Evolutionary conservation across 331 rosid species (phyloP).

Genomic region (Dryas integrifolia): DNA sequence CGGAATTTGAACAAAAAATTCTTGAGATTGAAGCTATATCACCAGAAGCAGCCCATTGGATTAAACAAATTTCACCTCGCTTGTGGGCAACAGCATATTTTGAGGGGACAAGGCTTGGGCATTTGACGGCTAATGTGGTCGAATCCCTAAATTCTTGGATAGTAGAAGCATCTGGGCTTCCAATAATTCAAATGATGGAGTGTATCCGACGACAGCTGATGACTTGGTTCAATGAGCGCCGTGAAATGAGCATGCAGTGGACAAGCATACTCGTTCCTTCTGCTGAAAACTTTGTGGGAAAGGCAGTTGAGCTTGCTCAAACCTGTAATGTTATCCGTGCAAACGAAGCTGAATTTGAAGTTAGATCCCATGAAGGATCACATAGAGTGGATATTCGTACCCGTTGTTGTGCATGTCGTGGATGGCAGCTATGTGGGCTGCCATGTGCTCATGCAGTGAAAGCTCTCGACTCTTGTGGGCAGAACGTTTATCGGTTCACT

Average conservation of each 20-base stretch:
- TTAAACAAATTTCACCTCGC: constrained; percentile 39
- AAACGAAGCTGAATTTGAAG: constrained; percentile 48
- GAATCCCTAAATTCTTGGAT: constrained; percentile 41
- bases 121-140: constrained; percentile 37
- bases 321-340: constrained; percentile 30
- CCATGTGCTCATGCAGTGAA: constrained; percentile 63
- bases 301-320: constrained; percentile 40
- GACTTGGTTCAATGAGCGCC: constrained; percentile 53
- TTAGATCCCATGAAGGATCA: constrained; percentile 27
- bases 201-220: constrained; percentile 44
- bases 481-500: constrained; percentile 52
- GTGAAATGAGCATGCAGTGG: constrained; percentile 58
- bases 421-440: constrained; percentile 55
- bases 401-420: constrained; percentile 46
- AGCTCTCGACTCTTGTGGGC: constrained; percentile 51
- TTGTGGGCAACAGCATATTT: constrained; percentile 56
- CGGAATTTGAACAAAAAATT: constrained; percentile 42
- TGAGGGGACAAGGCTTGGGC: constrained; percentile 55
- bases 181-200: constrained; percentile 56
- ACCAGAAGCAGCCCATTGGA: constrained; percentile 52
- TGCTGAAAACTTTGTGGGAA: constrained; percentile 38
- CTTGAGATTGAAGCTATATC: constrained; percentile 42
- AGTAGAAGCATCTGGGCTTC: constrained; percentile 50
- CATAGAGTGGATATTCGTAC: constrained; percentile 41
- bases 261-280: constrained; percentile 43